phyloP scores from a whole-genome alignment of 306 rosid species.

The Argentina anserina region DNA sequence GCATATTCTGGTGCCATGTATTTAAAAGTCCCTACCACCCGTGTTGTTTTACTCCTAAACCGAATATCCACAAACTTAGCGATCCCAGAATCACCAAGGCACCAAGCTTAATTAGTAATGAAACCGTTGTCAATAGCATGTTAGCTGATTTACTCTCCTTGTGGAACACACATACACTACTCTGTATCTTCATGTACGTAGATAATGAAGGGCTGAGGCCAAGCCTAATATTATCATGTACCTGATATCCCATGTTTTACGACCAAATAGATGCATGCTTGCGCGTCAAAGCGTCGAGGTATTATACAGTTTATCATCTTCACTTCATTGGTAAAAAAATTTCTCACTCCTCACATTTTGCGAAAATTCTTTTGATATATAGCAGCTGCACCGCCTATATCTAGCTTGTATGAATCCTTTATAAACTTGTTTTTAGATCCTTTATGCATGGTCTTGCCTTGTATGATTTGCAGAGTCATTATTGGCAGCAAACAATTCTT shows the following conservation, averaged over 20 bases:
- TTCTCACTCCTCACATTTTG: slow-evolving; percentile 34
- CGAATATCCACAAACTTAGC: slow-evolving; percentile 45
- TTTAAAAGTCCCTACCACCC: slow-evolving; percentile 37
- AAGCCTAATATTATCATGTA: slow-evolving; percentile 40
- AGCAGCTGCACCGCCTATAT: slow-evolving; percentile 32
- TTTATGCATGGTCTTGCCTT: slow-evolving; percentile 38
- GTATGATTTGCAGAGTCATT: slow-evolving; percentile 33
- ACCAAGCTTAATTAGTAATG: slow-evolving; percentile 39
- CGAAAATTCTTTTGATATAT: slow-evolving; percentile 50
- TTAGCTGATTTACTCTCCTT: slow-evolving; percentile 58
- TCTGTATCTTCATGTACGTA: slow-evolving; percentile 46
- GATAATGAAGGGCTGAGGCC: slow-evolving; percentile 45
- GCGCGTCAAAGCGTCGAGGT: slow-evolving; percentile 41
- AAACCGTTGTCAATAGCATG: slow-evolving; percentile 38
- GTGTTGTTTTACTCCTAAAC: slow-evolving; percentile 30
- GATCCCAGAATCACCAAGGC: slow-evolving; percentile 55
- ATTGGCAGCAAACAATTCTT: slow-evolving; percentile 37
- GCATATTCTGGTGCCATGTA: slow-evolving; percentile 51
- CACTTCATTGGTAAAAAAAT: slow-evolving; percentile 38
- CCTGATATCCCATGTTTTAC: slow-evolving; percentile 37
- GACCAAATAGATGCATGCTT: slow-evolving; percentile 33
- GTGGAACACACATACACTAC: slow-evolving; percentile 42
- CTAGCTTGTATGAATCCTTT: slow-evolving; percentile 30
- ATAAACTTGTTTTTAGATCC: slow-evolving; percentile 48
- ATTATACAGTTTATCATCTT: slow-evolving; percentile 49